Base-by-base conservation (phyloP, 116 monocot species). In the Iris pallida region DNA sequence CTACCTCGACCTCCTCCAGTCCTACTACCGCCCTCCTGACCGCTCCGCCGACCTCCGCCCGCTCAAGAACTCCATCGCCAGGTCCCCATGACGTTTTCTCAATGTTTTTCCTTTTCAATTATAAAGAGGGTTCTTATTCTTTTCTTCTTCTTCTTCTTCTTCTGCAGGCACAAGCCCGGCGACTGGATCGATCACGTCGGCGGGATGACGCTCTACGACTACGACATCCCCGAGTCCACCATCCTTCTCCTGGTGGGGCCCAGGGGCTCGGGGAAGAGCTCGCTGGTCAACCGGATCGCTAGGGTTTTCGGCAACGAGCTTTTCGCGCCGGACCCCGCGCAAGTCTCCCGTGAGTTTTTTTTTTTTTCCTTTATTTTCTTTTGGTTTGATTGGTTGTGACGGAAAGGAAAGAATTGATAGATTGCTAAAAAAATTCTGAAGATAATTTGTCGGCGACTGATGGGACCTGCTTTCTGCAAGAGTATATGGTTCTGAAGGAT, bases 211-310 rank as follows among this genome's bases (percentile, higher is more conserved):
- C 16, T 6, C 7, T 51, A 56, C 9, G 71, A 75, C 8, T 84
- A 79, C 40, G 77, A 72, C 16, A 44, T 90, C 17, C 90, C 90
- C 11, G 75, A 76, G 8, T 69, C 66, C 42, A 84, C 79, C 5
- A 79, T 87, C 6, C 61, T 90, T 63, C 75, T 90, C 12, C 63
- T 90, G 45, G 64, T 90, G 14, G 90, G 87, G 18, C 86, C 85
- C 42, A 60, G 72, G 68, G 81, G 76, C 1, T 77, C 90, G 7
- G 90, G 90, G 9, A 90, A 87, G 81, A 84, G 81, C 72, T 69
- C 68, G 48, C 84, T 90, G 49, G 71, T 87, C 15, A 90, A 86
- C 48, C 63, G 71, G 68, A 90, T 90, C 13, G 61, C 77, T 15
- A 79, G 75, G 58, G 63, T 79, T 19, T 84, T 90, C 61, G 81